A percentile compares a stretch with the other conserved stretches of the same genome.
Evolutionary conservation across 306 rosid genomes (phyloP).

Genomic region (Malus orientalis): DNA sequence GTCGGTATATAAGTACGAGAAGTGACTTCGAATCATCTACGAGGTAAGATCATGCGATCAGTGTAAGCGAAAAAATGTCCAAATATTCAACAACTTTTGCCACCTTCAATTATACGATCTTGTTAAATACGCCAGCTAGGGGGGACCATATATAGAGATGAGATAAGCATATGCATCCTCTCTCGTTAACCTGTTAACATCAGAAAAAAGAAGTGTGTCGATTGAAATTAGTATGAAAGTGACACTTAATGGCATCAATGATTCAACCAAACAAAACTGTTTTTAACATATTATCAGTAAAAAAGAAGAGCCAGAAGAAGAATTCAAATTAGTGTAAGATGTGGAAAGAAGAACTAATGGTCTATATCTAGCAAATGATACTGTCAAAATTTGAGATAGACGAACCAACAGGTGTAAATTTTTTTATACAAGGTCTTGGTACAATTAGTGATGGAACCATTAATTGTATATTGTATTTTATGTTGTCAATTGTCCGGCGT

Average conservation of each 20-base stretch:
- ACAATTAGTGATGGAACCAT: too few species aligned
- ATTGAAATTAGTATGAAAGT: slow-evolving; percentile 11
- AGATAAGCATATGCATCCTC: slow-evolving; percentile 15
- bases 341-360: background rate
- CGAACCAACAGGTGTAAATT: too few species aligned
- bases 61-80: slow-evolving; percentile 3
- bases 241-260: slow-evolving; percentile 26
- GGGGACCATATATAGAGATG: slow-evolving; percentile 12
- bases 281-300: background rate
- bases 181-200: slow-evolving; percentile 36
- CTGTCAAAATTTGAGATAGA: too few species aligned
- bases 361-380: background rate
- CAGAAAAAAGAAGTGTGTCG: slow-evolving; percentile 12
- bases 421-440: too few species aligned
- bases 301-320: background rate
- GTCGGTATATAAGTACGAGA: background rate
- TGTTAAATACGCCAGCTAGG: background rate
- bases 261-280: slow-evolving; percentile 2
- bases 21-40: background rate
- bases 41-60: background rate
- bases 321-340: background rate
- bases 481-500: too few species aligned
- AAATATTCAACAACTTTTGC: slow-evolving; percentile 2
- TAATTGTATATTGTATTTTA: too few species aligned
- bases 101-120: slow-evolving; percentile 1